Evolutionary conservation across 176 grass and related monocot species (phyloP).

Genomic region (Neostapfia colusana): DNA sequence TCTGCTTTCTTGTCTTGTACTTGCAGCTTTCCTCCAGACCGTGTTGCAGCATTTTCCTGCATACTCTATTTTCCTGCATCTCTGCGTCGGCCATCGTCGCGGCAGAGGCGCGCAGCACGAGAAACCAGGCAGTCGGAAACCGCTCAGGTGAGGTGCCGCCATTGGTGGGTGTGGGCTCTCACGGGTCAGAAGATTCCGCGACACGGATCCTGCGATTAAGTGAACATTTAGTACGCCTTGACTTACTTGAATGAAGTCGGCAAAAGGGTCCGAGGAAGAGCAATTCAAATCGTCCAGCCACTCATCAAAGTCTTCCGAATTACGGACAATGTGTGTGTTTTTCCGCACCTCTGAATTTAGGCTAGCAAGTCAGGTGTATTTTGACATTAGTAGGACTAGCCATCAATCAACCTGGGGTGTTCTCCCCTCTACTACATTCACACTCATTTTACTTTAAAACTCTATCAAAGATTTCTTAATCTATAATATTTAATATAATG

Average conservation of each 20-base stretch:
- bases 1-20: slow-evolving; percentile 2
- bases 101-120: no score
- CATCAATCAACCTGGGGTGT: no score
- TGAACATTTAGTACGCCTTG: neutral
- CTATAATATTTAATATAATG: no score
- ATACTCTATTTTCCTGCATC: neutral
- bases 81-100: neutral
- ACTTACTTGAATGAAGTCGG: neutral
- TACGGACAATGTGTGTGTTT: neutral
- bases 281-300: neutral
- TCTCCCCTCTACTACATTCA: no score
- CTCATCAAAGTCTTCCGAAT: neutral
- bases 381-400: no score
- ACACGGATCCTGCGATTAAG: neutral
- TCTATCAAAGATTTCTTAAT: no score
- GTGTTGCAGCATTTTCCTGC: neutral
- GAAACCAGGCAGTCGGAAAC: neutral
- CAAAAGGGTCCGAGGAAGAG: neutral
- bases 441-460: no score
- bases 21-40: neutral
- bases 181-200: neutral
- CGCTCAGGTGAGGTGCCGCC: neutral
- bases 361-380: no score
- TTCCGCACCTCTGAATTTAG: neutral
- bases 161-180: neutral